Evolutionary conservation across 345 rosid genomes (phyloP), one percentile per base, ranked within the genome.

Genomic region (Angophora floribunda): DNA sequence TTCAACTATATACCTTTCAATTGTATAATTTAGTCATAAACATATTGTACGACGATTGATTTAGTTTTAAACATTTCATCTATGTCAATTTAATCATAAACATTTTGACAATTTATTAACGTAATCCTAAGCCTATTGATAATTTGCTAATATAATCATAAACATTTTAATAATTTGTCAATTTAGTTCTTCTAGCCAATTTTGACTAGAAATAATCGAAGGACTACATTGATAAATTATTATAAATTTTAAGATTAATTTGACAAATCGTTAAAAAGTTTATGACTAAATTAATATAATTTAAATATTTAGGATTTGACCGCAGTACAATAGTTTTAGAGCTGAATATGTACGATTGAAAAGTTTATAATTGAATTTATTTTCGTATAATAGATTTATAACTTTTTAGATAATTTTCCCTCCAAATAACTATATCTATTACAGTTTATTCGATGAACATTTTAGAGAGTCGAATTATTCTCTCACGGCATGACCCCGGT

Each of bases 321-420:
- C 4, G 5, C 21, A 8, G 61, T 22, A 2, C 12, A 55, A 55
- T 0, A 55, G 0, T 55, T 4, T 55, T 55, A 22, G 22, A 28
- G 17, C 0, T 36, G 0, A 55, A 55, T 55, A 21, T 21, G 24
- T 0, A 55, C 24, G 21, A 9, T 55, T 55, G 24, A 55, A 55
- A 55, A 0, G 9, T 22, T 22, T 4, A 55, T 0, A 0, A 9
- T 0, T 55, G 0, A 55, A 55, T 55, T 55, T 0, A 0, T 1
- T 2, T 21, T 55, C 24, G 0, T 8, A 55, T 0, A 55, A 55
- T 21, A 22, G 6, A 1, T 0, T 55, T 55, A 22, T 0, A 0
- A 0, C 3, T 55, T 55, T 55, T 9, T 55, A 0, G 2, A 55
- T 0, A 55, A 55, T 22, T 55, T 55, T 55, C 24, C 28, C 12